Base-by-base conservation (phyloP, 2,329 filamentous ascomycete genomes). In the Ascocoryne sarcoides region DNA sequence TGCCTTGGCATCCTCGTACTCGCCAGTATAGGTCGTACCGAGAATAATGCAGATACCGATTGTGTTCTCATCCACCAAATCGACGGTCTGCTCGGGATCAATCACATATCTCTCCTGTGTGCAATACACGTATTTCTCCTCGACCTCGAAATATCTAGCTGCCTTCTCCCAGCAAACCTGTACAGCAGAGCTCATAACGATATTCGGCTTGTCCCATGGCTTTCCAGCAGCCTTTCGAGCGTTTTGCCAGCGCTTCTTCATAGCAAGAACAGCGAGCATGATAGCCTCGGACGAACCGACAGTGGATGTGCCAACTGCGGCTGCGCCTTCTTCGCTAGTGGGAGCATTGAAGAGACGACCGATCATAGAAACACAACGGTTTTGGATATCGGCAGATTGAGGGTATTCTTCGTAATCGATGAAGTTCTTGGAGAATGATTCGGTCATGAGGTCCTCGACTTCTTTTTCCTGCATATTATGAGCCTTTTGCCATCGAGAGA, bases 141-240 rank as follows among this genome's bases (percentile, higher is more conserved):
- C 90, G 31, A 95, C 76, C 56, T 96, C 90, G 55, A 94, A 92
- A 67, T 93, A 94, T 37, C 87, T 74, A 4, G 82, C 78, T 0
- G 83, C 82, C 69, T 95, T 95, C 64, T 95, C 88, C 89, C 89
- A 95, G 71, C 88, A 95, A 30, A 95, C 90, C 66, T 96, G 90
- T 2, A 95, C 90, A 21, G 90, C 89, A 18, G 85, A 87, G 55
- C 85, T 92, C 90, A 96, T 95, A 69, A 96, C 69, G 46, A 96
- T 82, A 65, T 96, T 96, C 40, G 90, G 90, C 32, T 75, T 74
- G 47, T 88, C 84, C 45, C 63, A 75, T 40, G 87, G 75, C 68
- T 93, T 92, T 46, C 88, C 89, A 53, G 77, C 84, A 4, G 84
- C 87, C 60, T 82, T 76, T 54, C 87, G 81, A 66, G 80, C 81